Conservation (phyloP, 2,329 filamentous ascomycete species). For the Didymella pomorum region DNA sequence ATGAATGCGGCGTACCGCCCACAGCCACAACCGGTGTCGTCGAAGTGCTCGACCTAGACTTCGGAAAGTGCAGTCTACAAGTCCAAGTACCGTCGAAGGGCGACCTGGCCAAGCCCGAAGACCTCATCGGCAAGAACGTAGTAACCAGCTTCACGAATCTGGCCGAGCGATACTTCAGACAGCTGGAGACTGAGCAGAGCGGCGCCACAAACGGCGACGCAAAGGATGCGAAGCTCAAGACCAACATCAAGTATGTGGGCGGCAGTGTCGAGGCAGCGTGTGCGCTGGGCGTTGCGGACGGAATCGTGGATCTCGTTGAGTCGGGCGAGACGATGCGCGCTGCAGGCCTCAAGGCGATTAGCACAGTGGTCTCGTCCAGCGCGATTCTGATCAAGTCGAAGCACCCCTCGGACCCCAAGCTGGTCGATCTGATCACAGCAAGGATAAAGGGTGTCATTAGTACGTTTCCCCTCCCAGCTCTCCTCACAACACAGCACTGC, state of each 20-base stretch:
- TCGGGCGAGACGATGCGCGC: conserved; percentile 98
- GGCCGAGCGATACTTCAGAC: conserved; percentile 81
- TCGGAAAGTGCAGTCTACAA: conserved; percentile 90
- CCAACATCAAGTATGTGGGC: conserved; percentile 91
- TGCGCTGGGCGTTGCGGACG: conserved; percentile 92
- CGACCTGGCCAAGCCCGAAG: conserved; percentile 69
- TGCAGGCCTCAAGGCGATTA: conserved; percentile 90
- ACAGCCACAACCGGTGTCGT: conserved; percentile 67
- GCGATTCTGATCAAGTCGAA: conserved; percentile 93
- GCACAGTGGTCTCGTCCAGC: conserved; percentile 87
- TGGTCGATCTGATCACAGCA: conserved; percentile 84
- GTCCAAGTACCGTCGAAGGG: conserved; percentile 96
- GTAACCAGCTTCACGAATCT: conserved; percentile 94
- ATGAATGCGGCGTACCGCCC: conserved; percentile 70
- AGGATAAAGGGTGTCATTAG: conserved; percentile 93
- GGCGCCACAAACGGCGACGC: conserved; percentile 47
- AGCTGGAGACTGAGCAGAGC: conserved; percentile 68
- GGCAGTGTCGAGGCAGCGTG: conserved; percentile 98
- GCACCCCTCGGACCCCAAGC: conserved; percentile 76
- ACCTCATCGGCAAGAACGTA: conserved; percentile 90
- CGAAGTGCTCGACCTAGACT: conserved; percentile 88
- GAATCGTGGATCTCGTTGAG: conserved; percentile 97
- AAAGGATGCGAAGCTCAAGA: conserved; percentile 69
- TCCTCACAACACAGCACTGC: neutral
- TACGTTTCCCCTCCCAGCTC: conserved; percentile 46